phyloP scores from a whole-genome alignment of 2,329 filamentous ascomycete species.

The Exophiala aquamarina region DNA sequence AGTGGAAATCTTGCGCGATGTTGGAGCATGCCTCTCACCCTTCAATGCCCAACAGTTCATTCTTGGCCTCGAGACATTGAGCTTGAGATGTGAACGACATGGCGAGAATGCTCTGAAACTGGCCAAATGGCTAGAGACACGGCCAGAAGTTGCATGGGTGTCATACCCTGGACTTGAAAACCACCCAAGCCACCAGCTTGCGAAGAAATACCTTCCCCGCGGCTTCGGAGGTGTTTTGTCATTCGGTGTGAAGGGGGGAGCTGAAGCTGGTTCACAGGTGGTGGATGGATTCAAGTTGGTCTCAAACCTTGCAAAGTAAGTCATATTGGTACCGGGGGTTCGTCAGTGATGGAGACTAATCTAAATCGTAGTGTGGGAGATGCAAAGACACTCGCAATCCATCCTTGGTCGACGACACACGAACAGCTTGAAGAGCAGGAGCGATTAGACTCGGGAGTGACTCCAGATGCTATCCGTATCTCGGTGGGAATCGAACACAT shows the following conservation, averaged over 20 bases:
- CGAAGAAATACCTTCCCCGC: slow-evolving; percentile 81
- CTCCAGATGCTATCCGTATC: slow-evolving; percentile 82
- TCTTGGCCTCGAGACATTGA: slow-evolving; percentile 85
- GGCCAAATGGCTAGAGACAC: slow-evolving; percentile 79
- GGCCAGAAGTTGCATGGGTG: slow-evolving; percentile 85
- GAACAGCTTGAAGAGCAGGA: slow-evolving; percentile 81
- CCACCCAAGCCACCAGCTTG: slow-evolving; percentile 75
- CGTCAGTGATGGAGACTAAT: slow-evolving; percentile 1
- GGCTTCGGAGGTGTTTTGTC: slow-evolving; percentile 90
- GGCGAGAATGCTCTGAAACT: slow-evolving; percentile 78
- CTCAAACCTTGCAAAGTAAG: slow-evolving; percentile 84
- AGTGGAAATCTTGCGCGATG: slow-evolving; percentile 85
- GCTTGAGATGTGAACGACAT: slow-evolving; percentile 80
- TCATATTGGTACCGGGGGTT: slow-evolving; percentile 38
- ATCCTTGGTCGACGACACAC: slow-evolving; percentile 88
- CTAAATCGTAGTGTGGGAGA: slow-evolving; percentile 66
- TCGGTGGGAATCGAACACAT: slow-evolving; percentile 91
- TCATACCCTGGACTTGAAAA: slow-evolving; percentile 85
- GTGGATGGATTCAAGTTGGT: slow-evolving; percentile 95
- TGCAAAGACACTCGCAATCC: slow-evolving; percentile 84
- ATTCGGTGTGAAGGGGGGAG: slow-evolving; percentile 90
- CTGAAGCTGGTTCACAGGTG: slow-evolving; percentile 76
- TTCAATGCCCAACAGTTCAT: slow-evolving; percentile 92
- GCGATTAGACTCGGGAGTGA: slow-evolving; percentile 72
- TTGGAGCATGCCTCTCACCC: slow-evolving; percentile 80